A percentile compares a stretch with the other conserved stretches of the same genome.
phyloP scores from a whole-genome alignment of 495 filamentous ascomycete species.

The Articulospora tetracladia region DNA sequence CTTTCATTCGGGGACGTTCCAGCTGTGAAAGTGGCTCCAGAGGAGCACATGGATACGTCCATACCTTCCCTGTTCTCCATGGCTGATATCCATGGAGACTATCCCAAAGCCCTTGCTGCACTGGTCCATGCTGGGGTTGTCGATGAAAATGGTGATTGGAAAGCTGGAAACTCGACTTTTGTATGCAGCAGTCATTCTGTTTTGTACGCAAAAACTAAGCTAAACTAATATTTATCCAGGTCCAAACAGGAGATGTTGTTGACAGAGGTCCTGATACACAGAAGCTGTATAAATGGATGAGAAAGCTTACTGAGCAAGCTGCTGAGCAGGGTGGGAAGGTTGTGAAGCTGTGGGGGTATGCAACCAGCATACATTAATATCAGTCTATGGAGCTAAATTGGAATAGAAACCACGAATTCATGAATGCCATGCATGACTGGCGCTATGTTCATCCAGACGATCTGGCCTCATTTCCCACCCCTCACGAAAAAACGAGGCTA shows the following conservation, averaged over 20 bases:
- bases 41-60: conserved; percentile 8
- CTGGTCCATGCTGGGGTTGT: conserved; percentile 7
- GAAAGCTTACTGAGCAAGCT: conserved; percentile 6
- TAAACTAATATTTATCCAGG: background rate
- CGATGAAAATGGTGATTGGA: conserved; percentile 5
- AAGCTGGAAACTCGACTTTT: conserved; percentile 7
- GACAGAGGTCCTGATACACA: conserved; percentile 8
- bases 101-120: conserved; percentile 6
- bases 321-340: conserved; percentile 6
- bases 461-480: conserved; percentile 1
- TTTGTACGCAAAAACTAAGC: background rate
- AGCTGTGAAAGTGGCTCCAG: background rate
- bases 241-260: conserved; percentile 9
- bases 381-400: background rate
- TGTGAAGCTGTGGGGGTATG: conserved; percentile 9
- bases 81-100: conserved; percentile 8
- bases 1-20: background rate
- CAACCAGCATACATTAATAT: background rate
- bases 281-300: conserved; percentile 7
- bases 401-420: conserved; percentile 9
- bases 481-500: conserved; percentile 3
- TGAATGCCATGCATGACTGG: conserved; percentile 13
- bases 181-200: background rate
- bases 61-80: conserved; percentile 5
- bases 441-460: conserved; percentile 7